Percentiles rank a stretch among this genome's conserved stretches.
Conservation (phyloP, 331 rosid species). For the Ulmus americana region DNA sequence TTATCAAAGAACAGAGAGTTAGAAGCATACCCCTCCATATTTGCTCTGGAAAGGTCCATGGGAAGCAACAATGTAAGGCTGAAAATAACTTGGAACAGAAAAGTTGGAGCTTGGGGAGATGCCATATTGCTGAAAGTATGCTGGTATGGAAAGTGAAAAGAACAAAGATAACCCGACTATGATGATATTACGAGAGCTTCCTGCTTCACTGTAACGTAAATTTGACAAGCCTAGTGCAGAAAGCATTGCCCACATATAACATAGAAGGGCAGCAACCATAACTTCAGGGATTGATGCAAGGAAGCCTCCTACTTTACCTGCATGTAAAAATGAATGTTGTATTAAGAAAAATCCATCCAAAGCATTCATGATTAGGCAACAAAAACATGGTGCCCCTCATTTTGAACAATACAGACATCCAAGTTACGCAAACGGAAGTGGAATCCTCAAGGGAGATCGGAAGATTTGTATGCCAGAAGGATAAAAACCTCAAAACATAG, state of each 20-base stretch:
- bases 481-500: background rate
- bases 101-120: slow-evolving; percentile 67
- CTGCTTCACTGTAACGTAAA: slow-evolving; percentile 99
- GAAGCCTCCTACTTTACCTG: slow-evolving; percentile 98
- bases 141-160: slow-evolving; percentile 86
- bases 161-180: slow-evolving; percentile 90
- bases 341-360: slow-evolving; percentile 7
- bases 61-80: slow-evolving; percentile 86
- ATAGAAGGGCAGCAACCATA: slow-evolving; percentile 96
- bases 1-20: slow-evolving; percentile 10
- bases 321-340: slow-evolving; percentile 2
- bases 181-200: slow-evolving; percentile 96
- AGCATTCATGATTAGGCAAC: slow-evolving; percentile 1
- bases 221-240: slow-evolving; percentile 92
- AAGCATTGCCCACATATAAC: slow-evolving; percentile 99
- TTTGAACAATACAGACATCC: background rate
- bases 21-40: slow-evolving; percentile 76
- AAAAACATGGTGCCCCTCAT: background rate
- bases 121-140: slow-evolving; percentile 95
- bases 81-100: slow-evolving; percentile 91
- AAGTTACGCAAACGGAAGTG: background rate
- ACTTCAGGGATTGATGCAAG: slow-evolving; percentile 93
- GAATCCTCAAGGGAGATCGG: background rate
- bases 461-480: background rate
- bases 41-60: slow-evolving; percentile 82